Conservation (phyloP, 2,329 filamentous ascomycete genomes). For the Lizonia empirigonia region DNA sequence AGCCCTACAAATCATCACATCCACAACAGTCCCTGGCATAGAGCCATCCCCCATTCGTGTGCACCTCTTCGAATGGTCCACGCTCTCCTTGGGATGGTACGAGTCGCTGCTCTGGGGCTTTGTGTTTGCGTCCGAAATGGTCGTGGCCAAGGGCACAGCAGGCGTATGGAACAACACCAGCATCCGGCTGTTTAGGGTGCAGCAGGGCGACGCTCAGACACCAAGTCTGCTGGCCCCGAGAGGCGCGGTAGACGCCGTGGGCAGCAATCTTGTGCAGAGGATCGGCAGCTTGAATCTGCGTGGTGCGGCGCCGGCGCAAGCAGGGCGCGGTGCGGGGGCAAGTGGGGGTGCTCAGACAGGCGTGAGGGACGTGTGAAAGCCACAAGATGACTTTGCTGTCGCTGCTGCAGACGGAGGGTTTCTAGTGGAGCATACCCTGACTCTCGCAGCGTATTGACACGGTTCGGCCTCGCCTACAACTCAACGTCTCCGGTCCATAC, state of each 20-base stretch:
- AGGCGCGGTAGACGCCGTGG: constrained; percentile 91
- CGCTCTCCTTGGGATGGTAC: constrained; percentile 90
- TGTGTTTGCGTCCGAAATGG: constrained; percentile 88
- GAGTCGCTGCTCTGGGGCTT: constrained; percentile 93
- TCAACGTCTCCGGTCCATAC: neutral
- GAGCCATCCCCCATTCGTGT: constrained; percentile 77
- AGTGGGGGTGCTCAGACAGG: constrained; percentile 29
- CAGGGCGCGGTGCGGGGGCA: constrained; percentile 26
- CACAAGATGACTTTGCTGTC: too few species aligned
- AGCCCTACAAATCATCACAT: constrained; percentile 59
- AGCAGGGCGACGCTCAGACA: constrained; percentile 79
- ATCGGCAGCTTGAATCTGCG: constrained; percentile 82
- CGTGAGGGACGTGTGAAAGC: constrained; percentile 47
- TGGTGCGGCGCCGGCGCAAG: constrained; percentile 31
- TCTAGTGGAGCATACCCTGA: too few species aligned
- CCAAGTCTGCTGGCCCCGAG: constrained; percentile 83
- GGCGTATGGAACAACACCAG: constrained; percentile 93
- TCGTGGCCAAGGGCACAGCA: constrained; percentile 81
- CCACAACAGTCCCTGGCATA: constrained; percentile 70
- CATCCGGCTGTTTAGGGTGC: constrained; percentile 87
- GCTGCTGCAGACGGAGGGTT: neutral
- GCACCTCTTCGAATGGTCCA: constrained; percentile 94
- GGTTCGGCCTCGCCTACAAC: constrained; percentile 14
- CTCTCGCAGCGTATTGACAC: too few species aligned
- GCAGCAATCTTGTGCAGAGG: constrained; percentile 83